Evolutionary conservation across 495 filamentous ascomycete species (phyloP).

Genomic region (Xylaria sp.): DNA sequence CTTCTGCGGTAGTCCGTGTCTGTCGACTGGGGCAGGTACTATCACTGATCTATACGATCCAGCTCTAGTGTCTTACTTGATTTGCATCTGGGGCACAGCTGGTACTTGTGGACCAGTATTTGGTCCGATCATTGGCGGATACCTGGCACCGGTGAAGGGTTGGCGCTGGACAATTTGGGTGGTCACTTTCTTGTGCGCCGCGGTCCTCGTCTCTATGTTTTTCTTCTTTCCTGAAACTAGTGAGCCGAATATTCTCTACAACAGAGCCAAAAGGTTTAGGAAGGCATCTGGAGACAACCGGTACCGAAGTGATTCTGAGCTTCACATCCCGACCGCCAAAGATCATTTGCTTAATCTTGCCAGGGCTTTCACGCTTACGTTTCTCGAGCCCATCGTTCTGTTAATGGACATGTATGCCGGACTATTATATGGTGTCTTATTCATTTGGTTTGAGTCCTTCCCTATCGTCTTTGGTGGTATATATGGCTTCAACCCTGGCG

Average conservation of each 20-base stretch:
- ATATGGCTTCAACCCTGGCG: slow-evolving; percentile 61
- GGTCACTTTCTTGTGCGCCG: slow-evolving; percentile 34
- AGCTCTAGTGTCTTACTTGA: slow-evolving; percentile 19
- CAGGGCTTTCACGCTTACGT: slow-evolving; percentile 46
- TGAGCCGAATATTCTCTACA: slow-evolving; percentile 43
- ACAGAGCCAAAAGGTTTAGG: slow-evolving; percentile 42
- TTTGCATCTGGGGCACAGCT: slow-evolving; percentile 35
- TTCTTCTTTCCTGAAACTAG: slow-evolving; percentile 47
- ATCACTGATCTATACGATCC: slow-evolving; percentile 35
- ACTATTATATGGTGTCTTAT: slow-evolving; percentile 76
- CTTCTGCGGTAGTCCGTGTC: slow-evolving; percentile 35
- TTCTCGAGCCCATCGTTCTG: slow-evolving; percentile 44
- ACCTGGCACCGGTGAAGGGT: slow-evolving; percentile 40
- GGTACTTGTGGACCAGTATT: slow-evolving; percentile 52
- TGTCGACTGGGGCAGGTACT: slow-evolving; percentile 36
- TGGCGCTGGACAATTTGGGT: slow-evolving; percentile 44
- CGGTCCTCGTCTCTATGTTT: slow-evolving; percentile 35
- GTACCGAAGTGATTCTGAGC: slow-evolving; percentile 41
- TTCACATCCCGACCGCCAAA: slow-evolving; percentile 37
- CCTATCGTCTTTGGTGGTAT: slow-evolving; percentile 72
- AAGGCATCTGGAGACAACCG: slow-evolving; percentile 40
- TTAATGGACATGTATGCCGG: slow-evolving; percentile 62
- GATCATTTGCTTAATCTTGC: slow-evolving; percentile 34
- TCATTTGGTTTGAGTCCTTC: slow-evolving; percentile 85
- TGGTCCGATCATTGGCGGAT: slow-evolving; percentile 54